Base-by-base conservation (phyloP, 495 filamentous ascomycete genomes). In the Podospora anserina region DNA sequence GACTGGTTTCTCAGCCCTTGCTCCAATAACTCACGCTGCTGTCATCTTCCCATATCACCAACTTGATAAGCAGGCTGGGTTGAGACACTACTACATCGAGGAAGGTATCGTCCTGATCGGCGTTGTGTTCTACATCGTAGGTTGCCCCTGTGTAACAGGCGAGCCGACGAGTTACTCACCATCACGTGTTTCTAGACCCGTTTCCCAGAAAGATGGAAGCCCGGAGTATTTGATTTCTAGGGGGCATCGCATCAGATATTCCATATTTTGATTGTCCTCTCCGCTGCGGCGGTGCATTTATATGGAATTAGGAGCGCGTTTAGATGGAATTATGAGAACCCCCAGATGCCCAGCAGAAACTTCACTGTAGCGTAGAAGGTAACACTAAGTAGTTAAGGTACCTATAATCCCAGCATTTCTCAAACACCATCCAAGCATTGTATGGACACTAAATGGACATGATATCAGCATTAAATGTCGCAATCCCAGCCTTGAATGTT, bases 1-100 rank as follows among this genome's bases (percentile, higher is more conserved):
- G 34, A 91, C 94, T 84, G 92, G 92, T 78, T 92, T 70, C 89
- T 92, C 13, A 85, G 92, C 20, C 57, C 92, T 60, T 73, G 74
- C 63, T 3, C 72, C 72, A 18, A 73, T 73, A 23, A 64, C 66
- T 34, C 68, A 73, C 59, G 71, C 65, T 1, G 68, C 63, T 18
- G n/a, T 32, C 28, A 64, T 73, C 18, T 73, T 73, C 54, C 71
- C 71, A 19, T 73, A 70, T 34, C 53, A 13, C 5, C 71, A 73
- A 32, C 68, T 73, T 19, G 68, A 73, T 34, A 61, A 73, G 30
- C 68, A 73, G 63, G 68, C 71, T n/a, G 71, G 71, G 15, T 64
- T 73, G 27, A 55, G 66, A 28, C 70, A 64, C 57, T 81, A 64
- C 63, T 81, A 68, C 88, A 90, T 78, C 88, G 90, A 30, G 39